Evolutionary conservation across 2,329 filamentous ascomycete species (phyloP).

Genomic region (Rutstroemia sp.): DNA sequence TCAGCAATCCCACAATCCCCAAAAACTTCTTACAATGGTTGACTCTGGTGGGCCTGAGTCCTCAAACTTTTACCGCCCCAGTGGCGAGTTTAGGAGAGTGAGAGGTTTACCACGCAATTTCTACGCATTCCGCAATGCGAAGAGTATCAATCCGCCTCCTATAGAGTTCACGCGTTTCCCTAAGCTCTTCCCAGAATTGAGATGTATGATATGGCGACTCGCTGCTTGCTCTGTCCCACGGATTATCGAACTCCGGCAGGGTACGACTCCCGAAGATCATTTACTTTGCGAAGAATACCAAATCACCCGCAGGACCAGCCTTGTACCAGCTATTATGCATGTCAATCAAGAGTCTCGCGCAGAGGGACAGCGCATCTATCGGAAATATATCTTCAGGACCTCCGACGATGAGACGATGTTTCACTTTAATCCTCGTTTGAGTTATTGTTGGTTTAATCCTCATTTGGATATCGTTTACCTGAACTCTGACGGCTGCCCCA

Average conservation of each 20-base stretch:
- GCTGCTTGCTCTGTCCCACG: not conserved
- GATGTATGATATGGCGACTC: not conserved
- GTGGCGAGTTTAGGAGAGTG: too few species aligned
- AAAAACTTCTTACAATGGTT: too few species aligned
- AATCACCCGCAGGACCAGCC: not conserved
- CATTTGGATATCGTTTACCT: not conserved
- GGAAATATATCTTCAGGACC: not conserved
- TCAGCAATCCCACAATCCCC: too few species aligned
- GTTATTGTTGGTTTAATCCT: not conserved
- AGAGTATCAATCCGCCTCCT: not conserved
- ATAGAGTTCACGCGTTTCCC: not conserved
- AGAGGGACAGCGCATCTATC: not conserved
- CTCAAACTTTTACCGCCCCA: too few species aligned
- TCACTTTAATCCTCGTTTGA: not conserved
- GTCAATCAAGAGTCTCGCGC: not conserved
- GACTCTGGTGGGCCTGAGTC: too few species aligned
- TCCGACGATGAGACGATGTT: too few species aligned
- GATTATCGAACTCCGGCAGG: not conserved
- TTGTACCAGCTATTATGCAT: not conserved
- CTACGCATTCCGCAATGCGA: too few species aligned
- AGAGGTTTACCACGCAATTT: too few species aligned
- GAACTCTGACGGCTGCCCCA: not conserved
- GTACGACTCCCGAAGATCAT: too few species aligned
- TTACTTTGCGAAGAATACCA: not conserved
- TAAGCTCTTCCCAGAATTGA: not conserved